phyloP scores from a whole-genome alignment of 345 rosid genomes.

The Populus euphratica region DNA sequence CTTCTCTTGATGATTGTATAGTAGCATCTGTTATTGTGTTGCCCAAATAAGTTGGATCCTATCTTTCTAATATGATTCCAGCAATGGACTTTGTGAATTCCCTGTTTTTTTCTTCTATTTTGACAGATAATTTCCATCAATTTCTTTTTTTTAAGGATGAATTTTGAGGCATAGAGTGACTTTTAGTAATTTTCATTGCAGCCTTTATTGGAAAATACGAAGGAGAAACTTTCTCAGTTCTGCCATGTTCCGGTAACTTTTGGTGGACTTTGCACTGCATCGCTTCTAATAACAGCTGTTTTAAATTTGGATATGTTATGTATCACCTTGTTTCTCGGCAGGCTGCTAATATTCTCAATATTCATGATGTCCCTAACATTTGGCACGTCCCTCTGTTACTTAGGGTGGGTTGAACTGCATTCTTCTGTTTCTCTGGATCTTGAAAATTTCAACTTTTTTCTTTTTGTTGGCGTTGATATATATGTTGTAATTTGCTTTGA shows the following conservation, averaged over 20 bases:
- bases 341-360: constrained; percentile 36
- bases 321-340: constrained; percentile 6
- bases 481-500: constrained; percentile 15
- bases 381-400: constrained; percentile 36
- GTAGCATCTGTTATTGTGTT: background rate
- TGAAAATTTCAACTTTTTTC: background rate
- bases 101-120: background rate
- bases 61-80: background rate
- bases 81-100: background rate
- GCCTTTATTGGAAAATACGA: constrained; percentile 27
- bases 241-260: constrained; percentile 53
- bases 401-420: constrained; percentile 19
- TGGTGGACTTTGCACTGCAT: constrained; percentile 14
- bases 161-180: background rate
- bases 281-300: background rate
- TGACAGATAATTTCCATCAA: background rate
- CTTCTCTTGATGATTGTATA: background rate
- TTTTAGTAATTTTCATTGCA: constrained; percentile 11
- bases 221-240: constrained; percentile 36
- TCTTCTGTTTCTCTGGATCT: constrained; percentile 21
- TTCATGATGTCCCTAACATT: constrained; percentile 37
- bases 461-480: background rate
- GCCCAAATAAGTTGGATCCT: background rate
- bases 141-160: background rate
- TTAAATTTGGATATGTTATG: background rate